phyloP scores from a whole-genome alignment of 768 basidiomycete species.

The Tubosaeta brunneosetosa region DNA sequence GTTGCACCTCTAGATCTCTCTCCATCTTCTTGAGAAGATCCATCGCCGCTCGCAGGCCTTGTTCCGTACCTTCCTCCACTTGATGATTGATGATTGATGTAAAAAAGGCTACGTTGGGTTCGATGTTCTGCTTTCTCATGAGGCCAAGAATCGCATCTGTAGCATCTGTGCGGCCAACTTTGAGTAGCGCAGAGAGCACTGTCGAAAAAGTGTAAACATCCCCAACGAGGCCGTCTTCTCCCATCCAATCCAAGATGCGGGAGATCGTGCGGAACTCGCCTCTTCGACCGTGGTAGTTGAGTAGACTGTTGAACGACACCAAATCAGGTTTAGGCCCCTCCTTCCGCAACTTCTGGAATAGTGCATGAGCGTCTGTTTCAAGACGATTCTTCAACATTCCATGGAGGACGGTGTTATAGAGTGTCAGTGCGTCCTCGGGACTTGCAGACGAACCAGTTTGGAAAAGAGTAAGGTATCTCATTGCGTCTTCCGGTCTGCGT shows the following conservation, averaged over 20 bases:
- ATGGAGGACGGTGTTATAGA: constrained; percentile 75
- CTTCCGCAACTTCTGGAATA: constrained; percentile 43
- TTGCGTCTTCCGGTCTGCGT: constrained; percentile 47
- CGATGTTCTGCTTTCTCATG: constrained; percentile 73
- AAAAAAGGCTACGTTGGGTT: constrained; percentile 72
- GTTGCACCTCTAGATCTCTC: constrained; percentile 40
- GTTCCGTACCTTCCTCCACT: constrained; percentile 50
- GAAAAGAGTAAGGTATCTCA: constrained; percentile 49
- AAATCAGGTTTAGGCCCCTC: constrained; percentile 64
- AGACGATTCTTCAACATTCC: constrained; percentile 51
- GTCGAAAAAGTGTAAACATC: constrained; percentile 88
- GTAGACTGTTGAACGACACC: constrained; percentile 75
- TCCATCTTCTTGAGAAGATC: constrained; percentile 78
- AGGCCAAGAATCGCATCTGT: constrained; percentile 56
- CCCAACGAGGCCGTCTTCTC: constrained; percentile 49
- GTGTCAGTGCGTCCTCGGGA: constrained; percentile 33
- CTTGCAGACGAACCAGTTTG: constrained; percentile 28
- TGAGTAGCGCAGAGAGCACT: constrained; percentile 72
- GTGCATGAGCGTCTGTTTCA: constrained; percentile 35
- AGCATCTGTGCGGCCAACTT: constrained; percentile 63
- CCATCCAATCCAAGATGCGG: constrained; percentile 53
- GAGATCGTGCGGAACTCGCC: constrained; percentile 62
- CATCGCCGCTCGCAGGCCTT: constrained; percentile 58
- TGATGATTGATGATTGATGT: constrained; percentile 77
- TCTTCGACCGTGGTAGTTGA: constrained; percentile 60